Base-by-base conservation (phyloP, 1,284 basidiomycete genomes). In the Rhodofomes roseus region DNA sequence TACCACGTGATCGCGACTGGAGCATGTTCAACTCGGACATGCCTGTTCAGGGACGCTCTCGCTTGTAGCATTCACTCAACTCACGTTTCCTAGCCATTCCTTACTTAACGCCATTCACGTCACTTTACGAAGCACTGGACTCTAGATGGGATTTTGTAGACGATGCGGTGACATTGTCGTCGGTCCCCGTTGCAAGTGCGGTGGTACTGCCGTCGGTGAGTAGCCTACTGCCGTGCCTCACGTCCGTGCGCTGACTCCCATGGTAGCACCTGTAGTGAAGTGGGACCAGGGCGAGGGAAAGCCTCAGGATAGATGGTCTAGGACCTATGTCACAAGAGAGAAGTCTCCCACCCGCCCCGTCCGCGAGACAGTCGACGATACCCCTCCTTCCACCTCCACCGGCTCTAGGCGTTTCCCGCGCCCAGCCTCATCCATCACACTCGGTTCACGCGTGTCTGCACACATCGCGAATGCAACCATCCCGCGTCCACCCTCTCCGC, bases 111-210 rank as follows among this genome's bases (percentile, higher is more conserved):
- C 29, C 20, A 7, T 55, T 50, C 46, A 48, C 46, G 58, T 55
- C 18, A 23, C 18, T 34, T 54, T 23, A 51, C 48, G 52, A 57
- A 44, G 20, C 43, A 58, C 43, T 62, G 57, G 61, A 59, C 31
- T n/a, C 31, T 56, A 18, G 16, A 92, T 92, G 90, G 88, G 86
- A 27, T 92, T 92, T 66, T 92, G 90, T 74, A 81, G 88, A 63
- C 80, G 88, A 72, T 92, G 90, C 66, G 90, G 90, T 62, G 87
- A 92, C 63, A 91, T 92, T 61, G 89, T 92, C 29, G 68, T 78
- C 48, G 85, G 84, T 48, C 72, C 75, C 52, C 84, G 86, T 57
- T 91, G 90, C 73, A 87, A 84, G 74, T 92, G 90, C 73, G 90
- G 90, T 65, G 90, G 90, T 56, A 76, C 79, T 23, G 76, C 88